Evolutionary conservation across 202 grass and related monocot genomes (phyloP).

Genomic region (Sporobolus alterniflorus): DNA sequence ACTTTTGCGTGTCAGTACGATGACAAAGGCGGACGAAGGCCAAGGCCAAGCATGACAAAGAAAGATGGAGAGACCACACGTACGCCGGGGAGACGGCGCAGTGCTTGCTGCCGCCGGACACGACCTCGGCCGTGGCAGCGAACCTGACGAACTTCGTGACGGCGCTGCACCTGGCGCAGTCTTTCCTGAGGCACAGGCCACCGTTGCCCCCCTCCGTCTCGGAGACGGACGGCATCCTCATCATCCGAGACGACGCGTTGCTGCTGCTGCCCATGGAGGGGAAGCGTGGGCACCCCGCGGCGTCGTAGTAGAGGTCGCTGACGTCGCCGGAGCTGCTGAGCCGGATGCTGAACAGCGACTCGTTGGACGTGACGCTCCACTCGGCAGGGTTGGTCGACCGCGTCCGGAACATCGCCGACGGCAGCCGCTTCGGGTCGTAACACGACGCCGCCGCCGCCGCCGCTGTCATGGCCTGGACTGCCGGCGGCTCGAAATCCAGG

Average conservation of each 20-base stretch:
- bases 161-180: conserved; percentile 21
- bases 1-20: background rate
- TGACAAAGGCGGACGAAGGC: background rate
- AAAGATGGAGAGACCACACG: background rate
- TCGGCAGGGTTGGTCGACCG: conserved; percentile 40
- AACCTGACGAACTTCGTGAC: conserved; percentile 45
- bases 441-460: background rate
- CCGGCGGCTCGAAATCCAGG: background rate
- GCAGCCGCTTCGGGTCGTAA: conserved; percentile 63
- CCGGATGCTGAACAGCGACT: conserved; percentile 84
- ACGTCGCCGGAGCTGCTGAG: conserved; percentile 41
- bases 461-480: conserved; percentile 41
- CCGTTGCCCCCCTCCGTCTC: background rate
- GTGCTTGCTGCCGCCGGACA: conserved; percentile 18
- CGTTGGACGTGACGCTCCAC: conserved; percentile 72
- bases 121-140: conserved; percentile 1
- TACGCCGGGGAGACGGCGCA: conserved; percentile 4
- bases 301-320: conserved; percentile 33
- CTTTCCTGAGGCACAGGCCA: conserved; percentile 2
- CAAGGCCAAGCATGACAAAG: background rate
- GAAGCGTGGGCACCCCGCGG: conserved; percentile 11
- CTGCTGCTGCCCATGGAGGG: background rate
- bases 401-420: conserved; percentile 62
- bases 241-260: background rate
- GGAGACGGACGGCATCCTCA: background rate